These are phyloP conservation scores for Colletotrichum sp. DNA, from an alignment of 2,329 filamentous ascomycete species.

Conservation along the genomic window DNA sequence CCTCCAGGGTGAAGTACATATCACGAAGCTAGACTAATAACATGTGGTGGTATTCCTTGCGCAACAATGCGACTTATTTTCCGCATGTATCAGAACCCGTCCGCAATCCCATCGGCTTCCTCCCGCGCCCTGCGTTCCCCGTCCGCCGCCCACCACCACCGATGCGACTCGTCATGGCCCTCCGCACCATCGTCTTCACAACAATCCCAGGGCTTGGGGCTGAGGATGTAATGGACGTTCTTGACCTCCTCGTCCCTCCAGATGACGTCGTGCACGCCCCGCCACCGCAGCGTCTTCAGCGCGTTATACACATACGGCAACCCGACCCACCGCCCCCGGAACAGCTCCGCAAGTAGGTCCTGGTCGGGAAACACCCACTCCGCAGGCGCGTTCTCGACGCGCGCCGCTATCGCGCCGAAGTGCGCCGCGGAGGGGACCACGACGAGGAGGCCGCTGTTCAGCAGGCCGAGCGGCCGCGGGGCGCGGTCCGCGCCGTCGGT, in stretches of 20 bases:
- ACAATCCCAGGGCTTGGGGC: neutral
- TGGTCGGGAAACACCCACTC: constrained; percentile 65
- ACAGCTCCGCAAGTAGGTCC: constrained; percentile 59
- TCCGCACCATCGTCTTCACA: neutral
- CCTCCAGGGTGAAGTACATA: neutral
- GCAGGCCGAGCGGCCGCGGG: neutral
- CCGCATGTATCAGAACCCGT: neutral
- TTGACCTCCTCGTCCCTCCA: neutral
- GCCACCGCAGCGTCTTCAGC: constrained; percentile 61
- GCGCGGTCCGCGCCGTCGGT: neutral
- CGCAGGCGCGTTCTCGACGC: constrained; percentile 29
- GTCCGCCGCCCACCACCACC: neutral
- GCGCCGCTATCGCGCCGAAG: neutral
- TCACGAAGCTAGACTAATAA: neutral
- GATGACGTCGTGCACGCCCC: neutral
- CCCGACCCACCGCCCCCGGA: constrained; percentile 58
- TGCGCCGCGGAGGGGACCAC: neutral
- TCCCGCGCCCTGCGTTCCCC: neutral
- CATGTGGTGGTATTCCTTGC: neutral
- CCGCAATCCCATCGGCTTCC: neutral
- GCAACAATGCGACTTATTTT: neutral
- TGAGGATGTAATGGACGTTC: neutral
- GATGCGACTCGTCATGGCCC: neutral
- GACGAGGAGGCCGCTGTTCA: neutral
- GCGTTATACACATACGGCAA: constrained; percentile 67